Percentiles rank a stretch among this genome's conserved stretches.
Evolutionary conservation across 495 filamentous ascomycete species (phyloP).

Genomic region (Apodospora peruviana): DNA sequence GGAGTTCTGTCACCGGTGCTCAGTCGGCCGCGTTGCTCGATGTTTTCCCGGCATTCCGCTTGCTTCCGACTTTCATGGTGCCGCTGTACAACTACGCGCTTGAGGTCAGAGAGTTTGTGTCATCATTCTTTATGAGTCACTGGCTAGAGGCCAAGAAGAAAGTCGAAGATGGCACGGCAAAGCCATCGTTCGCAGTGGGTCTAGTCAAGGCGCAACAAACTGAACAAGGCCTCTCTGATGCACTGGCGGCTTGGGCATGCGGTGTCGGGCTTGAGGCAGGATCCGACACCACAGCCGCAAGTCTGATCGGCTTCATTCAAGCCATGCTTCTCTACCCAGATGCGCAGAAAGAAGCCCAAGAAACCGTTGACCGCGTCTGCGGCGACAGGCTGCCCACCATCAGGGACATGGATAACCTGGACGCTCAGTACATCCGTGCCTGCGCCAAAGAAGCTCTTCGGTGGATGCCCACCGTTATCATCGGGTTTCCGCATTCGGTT

Average conservation of each 20-base stretch:
- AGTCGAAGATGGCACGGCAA: not conserved
- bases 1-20: not conserved
- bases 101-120: not conserved
- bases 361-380: constrained; percentile 45
- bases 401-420: constrained; percentile 25
- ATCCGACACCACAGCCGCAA: constrained; percentile 37
- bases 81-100: not conserved
- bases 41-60: constrained; percentile 15
- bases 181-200: constrained; percentile 12
- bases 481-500: constrained; percentile 45
- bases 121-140: not conserved
- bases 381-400: constrained; percentile 37
- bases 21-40: constrained; percentile 4
- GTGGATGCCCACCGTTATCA: constrained; percentile 46
- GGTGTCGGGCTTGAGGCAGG: constrained; percentile 42
- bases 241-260: constrained; percentile 20
- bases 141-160: constrained; percentile 5
- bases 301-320: constrained; percentile 45
- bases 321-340: constrained; percentile 41
- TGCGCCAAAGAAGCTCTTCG: constrained; percentile 47
- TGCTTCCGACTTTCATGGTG: constrained; percentile 15
- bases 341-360: constrained; percentile 39
- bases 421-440: constrained; percentile 39
- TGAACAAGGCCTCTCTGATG: constrained; percentile 16
- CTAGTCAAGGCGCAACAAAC: constrained; percentile 15